phyloP scores from a whole-genome alignment of 2,329 filamentous ascomycete species.

The Chrysosporium queenslandicum region DNA sequence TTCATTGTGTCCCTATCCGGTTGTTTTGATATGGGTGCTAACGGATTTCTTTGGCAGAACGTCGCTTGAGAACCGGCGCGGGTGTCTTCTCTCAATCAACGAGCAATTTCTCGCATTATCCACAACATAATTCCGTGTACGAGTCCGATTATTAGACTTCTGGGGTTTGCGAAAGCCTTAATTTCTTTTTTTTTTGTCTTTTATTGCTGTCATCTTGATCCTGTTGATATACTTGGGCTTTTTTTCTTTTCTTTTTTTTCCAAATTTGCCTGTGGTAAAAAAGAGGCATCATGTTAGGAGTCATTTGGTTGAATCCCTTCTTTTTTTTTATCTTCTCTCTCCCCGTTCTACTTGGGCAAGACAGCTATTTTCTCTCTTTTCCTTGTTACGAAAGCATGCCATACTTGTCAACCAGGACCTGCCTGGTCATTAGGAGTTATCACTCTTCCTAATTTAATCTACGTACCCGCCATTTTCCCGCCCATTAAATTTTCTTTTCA shows the following conservation, averaged over 20 bases:
- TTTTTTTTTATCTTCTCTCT: not conserved
- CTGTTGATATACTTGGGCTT: not conserved
- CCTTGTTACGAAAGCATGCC: not conserved
- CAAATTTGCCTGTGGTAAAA: not conserved
- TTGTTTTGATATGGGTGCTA: constrained; percentile 6
- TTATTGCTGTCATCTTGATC: not conserved
- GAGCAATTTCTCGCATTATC: constrained; percentile 22
- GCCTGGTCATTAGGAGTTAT: not conserved
- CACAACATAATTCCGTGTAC: constrained; percentile 24
- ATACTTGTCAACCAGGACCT: not conserved
- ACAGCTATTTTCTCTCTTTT: no score
- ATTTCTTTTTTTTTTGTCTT: not conserved
- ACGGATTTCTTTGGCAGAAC: constrained; percentile 28
- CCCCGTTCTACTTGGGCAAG: not conserved
- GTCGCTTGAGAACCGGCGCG: constrained; percentile 26
- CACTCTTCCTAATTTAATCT: constrained; percentile 4
- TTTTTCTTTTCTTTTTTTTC: constrained; percentile 5
- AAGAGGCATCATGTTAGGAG: constrained; percentile 6
- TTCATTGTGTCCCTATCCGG: not conserved
- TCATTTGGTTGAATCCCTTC: not conserved
- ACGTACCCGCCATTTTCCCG: not conserved
- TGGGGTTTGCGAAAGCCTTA: not conserved
- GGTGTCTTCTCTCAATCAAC: constrained; percentile 22
- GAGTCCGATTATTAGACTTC: constrained; percentile 30
- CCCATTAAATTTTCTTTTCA: not conserved